Conservation (phyloP, 495 filamentous ascomycete genomes). For the Penicillium mononematosum region DNA sequence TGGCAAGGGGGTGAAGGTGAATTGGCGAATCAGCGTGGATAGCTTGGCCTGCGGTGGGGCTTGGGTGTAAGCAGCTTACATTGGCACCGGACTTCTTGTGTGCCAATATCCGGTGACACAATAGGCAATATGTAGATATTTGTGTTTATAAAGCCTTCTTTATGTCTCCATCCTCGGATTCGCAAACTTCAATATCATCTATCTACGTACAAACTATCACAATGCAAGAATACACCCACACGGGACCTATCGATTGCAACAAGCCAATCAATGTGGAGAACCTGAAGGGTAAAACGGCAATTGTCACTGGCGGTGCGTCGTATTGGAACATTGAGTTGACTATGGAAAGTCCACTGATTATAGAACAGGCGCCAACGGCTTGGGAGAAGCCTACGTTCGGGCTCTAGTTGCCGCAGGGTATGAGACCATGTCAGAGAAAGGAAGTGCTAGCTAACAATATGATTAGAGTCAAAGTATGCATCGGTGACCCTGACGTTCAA, state of each 20-base stretch:
- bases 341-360: not conserved
- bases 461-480: conserved; percentile 16
- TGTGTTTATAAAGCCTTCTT: too few species aligned
- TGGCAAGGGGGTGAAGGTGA: too few species aligned
- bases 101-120: not conserved
- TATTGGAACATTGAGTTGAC: too few species aligned
- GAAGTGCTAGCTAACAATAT: not conserved
- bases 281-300: conserved; percentile 12
- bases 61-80: conserved; percentile 5
- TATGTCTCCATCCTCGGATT: too few species aligned
- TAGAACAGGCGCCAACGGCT: conserved; percentile 21
- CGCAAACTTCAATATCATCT: not conserved
- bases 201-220: not conserved
- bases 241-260: conserved; percentile 1
- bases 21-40: too few species aligned
- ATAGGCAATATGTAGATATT: not conserved
- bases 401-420: conserved; percentile 24
- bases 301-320: conserved; percentile 14
- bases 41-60: too few species aligned
- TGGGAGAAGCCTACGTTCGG: conserved; percentile 27
- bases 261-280: not conserved
- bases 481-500: conserved; percentile 15
- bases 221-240: not conserved
- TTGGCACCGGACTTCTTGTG: not conserved
- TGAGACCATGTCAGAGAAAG: not conserved